These are phyloP conservation scores for Colletotrichum navitas DNA, from an alignment of 2,329 filamentous ascomycete species.

Conservation along the genomic window DNA sequence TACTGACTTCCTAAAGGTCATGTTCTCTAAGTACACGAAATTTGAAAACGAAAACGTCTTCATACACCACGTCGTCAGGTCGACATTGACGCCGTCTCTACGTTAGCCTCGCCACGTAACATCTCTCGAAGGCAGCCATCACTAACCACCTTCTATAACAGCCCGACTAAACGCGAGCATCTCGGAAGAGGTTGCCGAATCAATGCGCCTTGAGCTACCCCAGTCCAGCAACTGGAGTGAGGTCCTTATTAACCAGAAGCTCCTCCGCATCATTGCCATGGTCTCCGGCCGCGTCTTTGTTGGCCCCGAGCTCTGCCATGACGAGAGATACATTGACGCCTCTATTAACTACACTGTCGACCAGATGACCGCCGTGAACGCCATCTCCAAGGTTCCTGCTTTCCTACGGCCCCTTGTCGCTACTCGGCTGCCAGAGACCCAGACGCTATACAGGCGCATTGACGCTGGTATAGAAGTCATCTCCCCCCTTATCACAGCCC, in stretches of 20 bases:
- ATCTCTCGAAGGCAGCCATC: background rate
- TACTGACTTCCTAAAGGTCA: constrained; percentile 42
- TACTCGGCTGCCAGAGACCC: constrained; percentile 51
- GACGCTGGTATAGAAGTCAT: constrained; percentile 53
- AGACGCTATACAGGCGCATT: constrained; percentile 50
- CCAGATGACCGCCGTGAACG: constrained; percentile 43
- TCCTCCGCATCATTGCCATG: constrained; percentile 61
- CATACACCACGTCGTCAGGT: constrained; percentile 50
- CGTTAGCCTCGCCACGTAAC: constrained; percentile 38
- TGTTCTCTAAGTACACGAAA: constrained; percentile 52
- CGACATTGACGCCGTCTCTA: constrained; percentile 51
- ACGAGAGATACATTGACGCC: constrained; percentile 59
- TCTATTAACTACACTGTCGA: constrained; percentile 58
- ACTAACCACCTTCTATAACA: background rate
- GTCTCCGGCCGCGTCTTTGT: constrained; percentile 62
- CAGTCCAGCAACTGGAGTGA: constrained; percentile 55
- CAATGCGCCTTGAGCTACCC: constrained; percentile 52
- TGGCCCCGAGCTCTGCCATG: constrained; percentile 59
- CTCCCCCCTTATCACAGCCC: constrained; percentile 50
- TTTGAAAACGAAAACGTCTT: constrained; percentile 45
- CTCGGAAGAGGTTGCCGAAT: constrained; percentile 51
- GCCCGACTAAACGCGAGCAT: constrained; percentile 53
- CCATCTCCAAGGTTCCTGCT: constrained; percentile 26
- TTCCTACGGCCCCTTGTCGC: constrained; percentile 53
- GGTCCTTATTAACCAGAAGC: constrained; percentile 54